A percentile compares a stretch with the other conserved stretches of the same genome.
Conservation (phyloP, 2,329 filamentous ascomycete genomes). For the Aspergillus fijiensis region DNA sequence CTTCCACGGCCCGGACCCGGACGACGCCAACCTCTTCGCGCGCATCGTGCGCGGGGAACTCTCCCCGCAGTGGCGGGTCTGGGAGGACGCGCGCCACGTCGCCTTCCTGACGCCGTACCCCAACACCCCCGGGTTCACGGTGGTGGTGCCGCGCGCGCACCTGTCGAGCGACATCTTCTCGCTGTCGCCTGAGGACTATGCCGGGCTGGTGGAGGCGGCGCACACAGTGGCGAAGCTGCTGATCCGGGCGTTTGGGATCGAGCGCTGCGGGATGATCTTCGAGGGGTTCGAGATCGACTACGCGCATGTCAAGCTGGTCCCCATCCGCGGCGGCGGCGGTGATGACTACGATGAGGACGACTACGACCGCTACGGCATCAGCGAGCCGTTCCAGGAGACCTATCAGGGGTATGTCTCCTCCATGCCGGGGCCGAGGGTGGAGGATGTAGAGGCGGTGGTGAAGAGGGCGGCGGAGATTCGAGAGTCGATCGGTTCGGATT, state of each 20-base stretch:
- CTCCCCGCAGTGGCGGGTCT: slow-evolving; percentile 4
- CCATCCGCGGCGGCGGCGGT: not conserved
- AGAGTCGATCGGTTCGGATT: not conserved
- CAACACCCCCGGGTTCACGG: slow-evolving; percentile 5
- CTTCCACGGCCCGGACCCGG: not conserved
- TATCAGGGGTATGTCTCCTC: slow-evolving; percentile 6
- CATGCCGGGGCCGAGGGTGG: slow-evolving; percentile 1
- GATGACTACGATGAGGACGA: not conserved
- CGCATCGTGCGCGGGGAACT: not conserved
- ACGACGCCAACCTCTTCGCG: slow-evolving; percentile 3
- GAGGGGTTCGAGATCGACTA: slow-evolving; percentile 10
- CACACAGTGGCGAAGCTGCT: not conserved
- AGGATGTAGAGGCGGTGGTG: not conserved
- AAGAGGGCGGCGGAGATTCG: not conserved
- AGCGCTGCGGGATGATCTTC: slow-evolving; percentile 8
- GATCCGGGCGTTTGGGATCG: not conserved
- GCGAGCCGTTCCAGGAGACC: not conserved
- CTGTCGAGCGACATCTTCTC: slow-evolving; percentile 3
- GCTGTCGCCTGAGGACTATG: not conserved
- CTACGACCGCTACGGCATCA: not conserved
- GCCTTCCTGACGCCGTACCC: slow-evolving; percentile 7
- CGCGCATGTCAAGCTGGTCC: slow-evolving; percentile 8
- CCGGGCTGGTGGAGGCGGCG: slow-evolving; percentile 1
- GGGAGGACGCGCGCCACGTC: slow-evolving; percentile 4
- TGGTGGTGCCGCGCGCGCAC: slow-evolving; percentile 3